phyloP scores from a whole-genome alignment of 768 basidiomycete genomes.

The Phylloporus sp. region DNA sequence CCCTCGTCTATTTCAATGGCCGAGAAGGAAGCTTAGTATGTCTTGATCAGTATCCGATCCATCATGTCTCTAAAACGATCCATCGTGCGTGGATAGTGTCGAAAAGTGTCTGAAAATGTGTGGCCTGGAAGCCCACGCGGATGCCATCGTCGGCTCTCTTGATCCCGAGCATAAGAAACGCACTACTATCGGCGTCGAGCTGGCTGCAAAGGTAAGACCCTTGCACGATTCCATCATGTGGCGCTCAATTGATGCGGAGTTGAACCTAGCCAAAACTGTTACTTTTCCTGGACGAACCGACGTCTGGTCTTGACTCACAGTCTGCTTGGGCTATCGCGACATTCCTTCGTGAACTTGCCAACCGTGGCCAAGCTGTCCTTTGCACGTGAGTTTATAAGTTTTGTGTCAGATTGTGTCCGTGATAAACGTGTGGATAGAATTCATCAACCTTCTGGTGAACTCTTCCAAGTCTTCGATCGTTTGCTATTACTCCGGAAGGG shows the following conservation, averaged over 20 bases:
- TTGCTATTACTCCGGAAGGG: conserved; percentile 47
- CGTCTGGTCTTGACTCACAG: conserved; percentile 52
- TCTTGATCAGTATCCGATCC: conserved; percentile 4
- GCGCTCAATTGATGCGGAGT: not conserved
- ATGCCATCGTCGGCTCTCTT: conserved; percentile 61
- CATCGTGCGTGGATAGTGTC: conserved; percentile 31
- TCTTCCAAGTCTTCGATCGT: conserved; percentile 52
- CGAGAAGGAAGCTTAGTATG: conserved; percentile 80
- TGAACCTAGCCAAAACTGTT: conserved; percentile 38
- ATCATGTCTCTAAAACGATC: not conserved
- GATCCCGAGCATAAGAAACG: conserved; percentile 50
- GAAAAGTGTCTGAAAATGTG: conserved; percentile 63
- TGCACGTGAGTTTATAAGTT: conserved; percentile 40
- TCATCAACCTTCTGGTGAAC: conserved; percentile 41
- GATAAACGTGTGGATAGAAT: conserved; percentile 5
- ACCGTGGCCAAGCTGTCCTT: conserved; percentile 52
- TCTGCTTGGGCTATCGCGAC: conserved; percentile 47
- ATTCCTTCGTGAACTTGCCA: conserved; percentile 51
- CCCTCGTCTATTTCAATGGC: conserved; percentile 55
- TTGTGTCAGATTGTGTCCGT: not conserved
- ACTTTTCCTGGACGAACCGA: conserved; percentile 60
- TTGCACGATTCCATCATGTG: too few relatives aligned
- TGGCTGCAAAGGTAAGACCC: conserved; percentile 47
- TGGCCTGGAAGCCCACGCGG: conserved; percentile 56
- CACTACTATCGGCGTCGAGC: conserved; percentile 57